phyloP scores from a whole-genome alignment of 371 early-diverging fungal genomes.

The Chytridiales sp. region DNA sequence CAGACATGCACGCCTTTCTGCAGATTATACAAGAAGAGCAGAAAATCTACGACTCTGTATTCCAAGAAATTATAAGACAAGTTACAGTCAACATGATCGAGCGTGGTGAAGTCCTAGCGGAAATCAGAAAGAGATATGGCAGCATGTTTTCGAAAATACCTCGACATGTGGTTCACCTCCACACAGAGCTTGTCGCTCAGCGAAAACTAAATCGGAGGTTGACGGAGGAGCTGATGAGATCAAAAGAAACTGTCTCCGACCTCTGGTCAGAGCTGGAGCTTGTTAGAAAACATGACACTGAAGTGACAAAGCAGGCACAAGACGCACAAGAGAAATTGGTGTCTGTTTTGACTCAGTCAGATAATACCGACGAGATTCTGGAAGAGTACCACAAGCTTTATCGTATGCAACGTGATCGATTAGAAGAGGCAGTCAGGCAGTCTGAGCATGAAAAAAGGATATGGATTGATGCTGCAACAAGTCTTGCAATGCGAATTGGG shows the following conservation, averaged over 20 bases:
- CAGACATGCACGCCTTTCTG: constrained; percentile 54
- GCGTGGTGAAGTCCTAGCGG: constrained; percentile 54
- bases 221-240: constrained; percentile 45
- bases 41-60: constrained; percentile 56
- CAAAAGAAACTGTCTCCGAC: constrained; percentile 42
- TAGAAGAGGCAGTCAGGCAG: constrained; percentile 47
- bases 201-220: constrained; percentile 51
- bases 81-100: constrained; percentile 59
- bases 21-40: constrained; percentile 53
- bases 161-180: constrained; percentile 43
- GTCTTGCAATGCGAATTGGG: constrained; percentile 51
- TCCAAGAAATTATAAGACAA: constrained; percentile 53
- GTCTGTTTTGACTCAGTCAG: constrained; percentile 45
- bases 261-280: constrained; percentile 44
- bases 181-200: constrained; percentile 55
- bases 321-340: constrained; percentile 49
- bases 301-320: constrained; percentile 47
- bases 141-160: constrained; percentile 58
- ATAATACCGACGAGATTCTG: constrained; percentile 52
- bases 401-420: constrained; percentile 51
- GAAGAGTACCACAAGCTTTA: constrained; percentile 57
- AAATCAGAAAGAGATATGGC: constrained; percentile 52
- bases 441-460: constrained; percentile 50
- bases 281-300: constrained; percentile 47
- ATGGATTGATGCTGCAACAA: constrained; percentile 55